Conservation (phyloP, 257 asterid genomes). For the Penstemon newberryi region DNA sequence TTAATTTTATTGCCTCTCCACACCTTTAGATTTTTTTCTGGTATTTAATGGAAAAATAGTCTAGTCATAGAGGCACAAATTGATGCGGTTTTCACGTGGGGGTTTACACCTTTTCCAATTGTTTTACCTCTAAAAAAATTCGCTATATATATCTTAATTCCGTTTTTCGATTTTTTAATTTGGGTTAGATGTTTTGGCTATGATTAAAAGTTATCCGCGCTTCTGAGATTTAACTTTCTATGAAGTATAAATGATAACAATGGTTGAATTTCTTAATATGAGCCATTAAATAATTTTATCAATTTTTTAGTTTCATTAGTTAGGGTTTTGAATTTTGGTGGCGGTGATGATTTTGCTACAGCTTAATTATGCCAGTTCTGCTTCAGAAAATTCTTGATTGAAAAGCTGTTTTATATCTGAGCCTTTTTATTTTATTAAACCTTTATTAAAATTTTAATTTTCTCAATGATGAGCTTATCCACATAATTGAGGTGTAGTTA, state of each 20-base stretch:
- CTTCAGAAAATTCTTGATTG: constrained; percentile 55
- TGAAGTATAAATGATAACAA: constrained; percentile 47
- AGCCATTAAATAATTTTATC: constrained; percentile 34
- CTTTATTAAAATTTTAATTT: background rate
- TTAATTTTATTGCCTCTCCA: constrained; percentile 37
- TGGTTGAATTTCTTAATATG: constrained; percentile 84
- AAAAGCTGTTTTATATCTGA: constrained; percentile 51
- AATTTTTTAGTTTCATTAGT: background rate
- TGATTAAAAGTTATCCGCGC: constrained; percentile 69
- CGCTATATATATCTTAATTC: constrained; percentile 26
- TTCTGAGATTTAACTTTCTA: constrained; percentile 55
- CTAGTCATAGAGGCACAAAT: constrained; percentile 73
- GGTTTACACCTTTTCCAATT: constrained; percentile 43
- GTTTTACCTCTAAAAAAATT: constrained; percentile 45
- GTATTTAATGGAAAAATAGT: constrained; percentile 34
- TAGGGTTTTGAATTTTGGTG: background rate
- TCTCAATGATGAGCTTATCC: constrained; percentile 37
- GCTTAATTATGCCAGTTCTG: constrained; percentile 73
- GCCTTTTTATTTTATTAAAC: constrained; percentile 5
- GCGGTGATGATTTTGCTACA: constrained; percentile 57
- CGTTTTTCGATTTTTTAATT: no score
- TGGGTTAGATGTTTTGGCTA: constrained; percentile 30
- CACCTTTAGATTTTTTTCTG: constrained; percentile 66
- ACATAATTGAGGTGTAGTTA: constrained; percentile 38
- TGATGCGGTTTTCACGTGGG: constrained; percentile 69